Evolutionary conservation across 305 asterid species (phyloP).

Genomic region (Fraxinus sp.): DNA sequence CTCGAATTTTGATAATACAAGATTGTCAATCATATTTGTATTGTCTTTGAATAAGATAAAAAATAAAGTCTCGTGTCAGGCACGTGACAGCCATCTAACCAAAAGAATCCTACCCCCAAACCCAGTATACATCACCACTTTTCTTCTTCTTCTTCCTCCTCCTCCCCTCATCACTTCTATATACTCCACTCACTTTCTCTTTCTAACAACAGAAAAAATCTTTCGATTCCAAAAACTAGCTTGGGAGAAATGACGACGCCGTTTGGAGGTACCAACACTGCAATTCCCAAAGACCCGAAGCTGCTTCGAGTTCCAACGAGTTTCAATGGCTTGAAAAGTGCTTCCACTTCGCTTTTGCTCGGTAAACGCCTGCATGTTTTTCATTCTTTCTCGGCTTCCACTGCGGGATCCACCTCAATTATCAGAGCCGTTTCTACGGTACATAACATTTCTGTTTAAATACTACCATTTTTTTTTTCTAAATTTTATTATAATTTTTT

Average conservation of each 20-base stretch:
- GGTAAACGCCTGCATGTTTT: slow-evolving; percentile 21
- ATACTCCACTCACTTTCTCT: neutral
- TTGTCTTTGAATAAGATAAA: neutral
- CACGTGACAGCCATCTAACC: slow-evolving; percentile 39
- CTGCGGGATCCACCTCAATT: neutral
- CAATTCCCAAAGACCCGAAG: slow-evolving; percentile 39
- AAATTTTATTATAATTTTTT: neutral
- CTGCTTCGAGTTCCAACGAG: slow-evolving; percentile 43
- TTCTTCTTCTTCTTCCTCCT: slow-evolving; percentile 23
- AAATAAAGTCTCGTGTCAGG: slow-evolving; percentile 26
- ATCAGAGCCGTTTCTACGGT: slow-evolving; percentile 3
- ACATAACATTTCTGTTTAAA: neutral
- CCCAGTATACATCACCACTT: neutral
- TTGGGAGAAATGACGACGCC: slow-evolving; percentile 56
- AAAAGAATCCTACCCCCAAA: neutral
- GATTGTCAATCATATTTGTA: too few species aligned
- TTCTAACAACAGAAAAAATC: neutral
- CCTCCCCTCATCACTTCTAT: neutral
- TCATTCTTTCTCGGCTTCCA: neutral
- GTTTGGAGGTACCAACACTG: slow-evolving; percentile 46
- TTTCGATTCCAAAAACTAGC: neutral
- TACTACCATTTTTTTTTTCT: neutral
- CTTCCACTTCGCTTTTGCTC: slow-evolving; percentile 57
- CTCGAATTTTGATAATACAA: too few species aligned
- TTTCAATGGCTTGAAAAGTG: slow-evolving; percentile 49